Conservation (phyloP, 2,329 filamentous ascomycete genomes). For the Penicillium paneum region DNA sequence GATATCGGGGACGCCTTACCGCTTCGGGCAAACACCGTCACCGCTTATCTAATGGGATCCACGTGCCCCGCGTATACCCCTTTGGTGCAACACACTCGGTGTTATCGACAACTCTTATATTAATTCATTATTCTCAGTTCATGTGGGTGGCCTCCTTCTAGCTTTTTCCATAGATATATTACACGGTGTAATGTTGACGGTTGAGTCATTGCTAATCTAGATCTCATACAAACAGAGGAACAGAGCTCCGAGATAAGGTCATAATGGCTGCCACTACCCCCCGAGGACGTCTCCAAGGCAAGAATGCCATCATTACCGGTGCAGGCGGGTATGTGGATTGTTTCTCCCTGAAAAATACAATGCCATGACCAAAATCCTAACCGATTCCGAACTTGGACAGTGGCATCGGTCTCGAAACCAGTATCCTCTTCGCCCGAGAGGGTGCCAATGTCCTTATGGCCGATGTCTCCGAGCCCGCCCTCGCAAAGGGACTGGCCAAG, state of each 20-base stretch:
- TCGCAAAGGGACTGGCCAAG: conserved; percentile 73
- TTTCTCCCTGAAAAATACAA: neutral
- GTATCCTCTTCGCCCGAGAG: conserved; percentile 84
- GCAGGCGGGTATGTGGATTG: conserved; percentile 66
- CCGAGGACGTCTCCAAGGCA: conserved; percentile 52
- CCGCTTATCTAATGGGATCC: conserved; percentile 17
- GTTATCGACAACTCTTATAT: conserved; percentile 1
- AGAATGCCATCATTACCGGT: conserved; percentile 75
- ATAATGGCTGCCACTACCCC: conserved; percentile 13
- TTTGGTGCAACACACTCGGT: neutral
- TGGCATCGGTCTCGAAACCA: conserved; percentile 89
- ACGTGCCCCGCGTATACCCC: conserved; percentile 19
- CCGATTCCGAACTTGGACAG: conserved; percentile 35
- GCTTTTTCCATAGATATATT: neutral
- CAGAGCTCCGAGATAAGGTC: conserved; percentile 1
- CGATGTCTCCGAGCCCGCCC: conserved; percentile 75
- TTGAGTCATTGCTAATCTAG: conserved; percentile 5
- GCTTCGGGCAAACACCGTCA: conserved; percentile 9
- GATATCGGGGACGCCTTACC: conserved; percentile 6
- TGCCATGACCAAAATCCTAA: neutral
- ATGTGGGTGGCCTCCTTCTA: neutral
- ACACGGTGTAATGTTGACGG: neutral
- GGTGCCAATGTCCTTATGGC: conserved; percentile 81
- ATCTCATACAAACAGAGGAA: neutral
- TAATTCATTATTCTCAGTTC: conserved; percentile 2